Evolutionary conservation across 345 rosid species (phyloP).

Genomic region (Salix caprea): DNA sequence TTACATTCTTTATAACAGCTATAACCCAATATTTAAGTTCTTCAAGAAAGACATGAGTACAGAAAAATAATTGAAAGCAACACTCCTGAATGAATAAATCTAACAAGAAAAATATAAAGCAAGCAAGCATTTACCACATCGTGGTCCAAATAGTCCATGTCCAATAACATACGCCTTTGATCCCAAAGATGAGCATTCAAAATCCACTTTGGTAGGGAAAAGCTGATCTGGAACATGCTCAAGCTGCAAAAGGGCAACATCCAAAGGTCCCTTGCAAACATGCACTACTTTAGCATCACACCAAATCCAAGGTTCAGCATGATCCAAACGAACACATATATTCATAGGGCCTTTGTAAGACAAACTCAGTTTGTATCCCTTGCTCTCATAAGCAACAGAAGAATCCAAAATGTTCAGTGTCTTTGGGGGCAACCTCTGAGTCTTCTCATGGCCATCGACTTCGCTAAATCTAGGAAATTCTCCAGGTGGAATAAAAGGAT

Average conservation of each 20-base stretch:
- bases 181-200: conserved; percentile 56
- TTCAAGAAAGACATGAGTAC: neutral
- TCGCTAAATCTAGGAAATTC: conserved; percentile 25
- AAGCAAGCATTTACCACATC: conserved; percentile 55
- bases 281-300: conserved; percentile 64
- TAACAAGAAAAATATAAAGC: conserved; percentile 11
- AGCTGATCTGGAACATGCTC: conserved; percentile 52
- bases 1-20: neutral
- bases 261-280: conserved; percentile 72
- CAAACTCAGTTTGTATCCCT: conserved; percentile 32
- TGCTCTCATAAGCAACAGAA: conserved; percentile 21
- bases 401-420: conserved; percentile 20
- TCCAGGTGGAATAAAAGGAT: conserved; percentile 19
- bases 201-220: conserved; percentile 44
- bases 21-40: neutral
- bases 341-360: conserved; percentile 34
- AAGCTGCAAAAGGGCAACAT: conserved; percentile 79
- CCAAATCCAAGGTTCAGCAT: conserved; percentile 72
- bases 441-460: conserved; percentile 27
- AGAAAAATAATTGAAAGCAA: neutral
- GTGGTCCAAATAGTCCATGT: conserved; percentile 84
- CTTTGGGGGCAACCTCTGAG: conserved; percentile 18
- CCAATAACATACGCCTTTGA: conserved; percentile 73
- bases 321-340: conserved; percentile 70
- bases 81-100: neutral